These are phyloP conservation scores for Beauveria pseudobassiana DNA, from an alignment of 2,329 filamentous ascomycete genomes.

Conservation along the genomic window DNA sequence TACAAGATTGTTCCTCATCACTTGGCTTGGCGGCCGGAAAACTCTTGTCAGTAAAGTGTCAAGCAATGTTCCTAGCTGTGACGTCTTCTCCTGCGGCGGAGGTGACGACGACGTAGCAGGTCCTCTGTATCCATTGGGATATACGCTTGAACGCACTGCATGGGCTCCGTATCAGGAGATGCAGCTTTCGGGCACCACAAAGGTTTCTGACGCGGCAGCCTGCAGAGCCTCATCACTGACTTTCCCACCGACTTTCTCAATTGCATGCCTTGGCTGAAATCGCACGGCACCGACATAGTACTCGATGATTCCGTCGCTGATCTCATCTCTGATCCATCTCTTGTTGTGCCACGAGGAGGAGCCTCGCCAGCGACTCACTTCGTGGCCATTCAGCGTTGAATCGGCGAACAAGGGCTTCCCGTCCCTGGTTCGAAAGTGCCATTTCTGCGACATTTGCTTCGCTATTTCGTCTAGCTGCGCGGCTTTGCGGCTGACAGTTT, in stretches of 20 bases:
- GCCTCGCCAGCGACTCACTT: constrained; percentile 35
- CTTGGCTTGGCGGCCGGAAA: too few relatives aligned
- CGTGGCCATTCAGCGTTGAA: constrained; percentile 15
- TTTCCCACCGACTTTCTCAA: constrained; percentile 17
- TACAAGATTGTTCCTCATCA: too few relatives aligned
- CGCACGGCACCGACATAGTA: constrained; percentile 36
- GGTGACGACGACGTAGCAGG: too few relatives aligned
- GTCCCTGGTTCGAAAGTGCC: constrained; percentile 28
- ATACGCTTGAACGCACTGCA: not conserved
- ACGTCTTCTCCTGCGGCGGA: too few relatives aligned
- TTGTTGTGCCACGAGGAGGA: constrained; percentile 31
- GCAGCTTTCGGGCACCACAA: too few relatives aligned
- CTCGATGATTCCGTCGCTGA: constrained; percentile 28
- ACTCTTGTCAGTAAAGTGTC: too few relatives aligned
- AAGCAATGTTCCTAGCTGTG: too few relatives aligned
- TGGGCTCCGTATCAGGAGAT: not conserved
- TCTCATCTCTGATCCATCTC: constrained; percentile 37
- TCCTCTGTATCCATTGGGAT: not conserved
- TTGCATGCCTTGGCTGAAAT: constrained; percentile 20
- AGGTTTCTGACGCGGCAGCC: not conserved
- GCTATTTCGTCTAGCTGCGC: constrained; percentile 38
- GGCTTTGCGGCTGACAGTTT: constrained; percentile 38
- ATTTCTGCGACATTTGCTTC: constrained; percentile 24
- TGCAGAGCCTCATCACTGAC: not conserved
- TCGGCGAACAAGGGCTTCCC: constrained; percentile 24